Base-by-base conservation (phyloP, 345 rosid genomes). In the Jatropha curcas region DNA sequence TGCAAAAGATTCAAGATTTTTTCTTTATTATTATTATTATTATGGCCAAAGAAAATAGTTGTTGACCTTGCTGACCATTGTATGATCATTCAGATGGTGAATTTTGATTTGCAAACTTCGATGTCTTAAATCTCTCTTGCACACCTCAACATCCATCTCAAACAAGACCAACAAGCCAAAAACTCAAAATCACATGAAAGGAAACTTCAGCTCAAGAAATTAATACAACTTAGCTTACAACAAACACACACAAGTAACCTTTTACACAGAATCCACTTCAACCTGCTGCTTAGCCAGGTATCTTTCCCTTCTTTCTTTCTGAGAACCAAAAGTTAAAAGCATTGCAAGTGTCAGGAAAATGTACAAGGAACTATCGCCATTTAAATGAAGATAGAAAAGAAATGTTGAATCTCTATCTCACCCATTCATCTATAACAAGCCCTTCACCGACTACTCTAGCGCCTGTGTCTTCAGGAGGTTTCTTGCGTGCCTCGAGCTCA, bases 181-280 rank as follows among this genome's bases (percentile, higher is more conserved):
- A 71, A 61, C 48, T 63, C 62, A 67, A 60, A 51, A 63, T 22
- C 25, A 34, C 67, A 56, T 64, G 4, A 22, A 72, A 55, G 66
- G 62, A 71, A 75, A 72, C 57, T 35, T 70, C 58, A 33, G 46
- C 68, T 34, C 79, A 41, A 33, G 24, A 60, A 65, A 46, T n/a
- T n/a, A n/a, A n/a, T 52, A 65, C 56, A 50, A 70, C 65, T 43
- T 16, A 55, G 52, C 25, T 45, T 14, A 71, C 48, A 65, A 69
- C 64, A 55, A 46, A 71, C 30, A 64, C 43, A 37, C 19, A 19
- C 20, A 53, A n/a, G n/a, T 19, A 11, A 68, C 12, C 35, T 27
- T 78, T 71, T 77, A 81, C 68, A 84, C 82, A 9, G 88, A 69
- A 79, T 79, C 86, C 57, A 80, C 73, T 65, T 74, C 75, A 65